Evolutionary conservation across 78 protist genomes (phyloP).

Genomic region (Dictyostelium brefeldianum): DNA sequence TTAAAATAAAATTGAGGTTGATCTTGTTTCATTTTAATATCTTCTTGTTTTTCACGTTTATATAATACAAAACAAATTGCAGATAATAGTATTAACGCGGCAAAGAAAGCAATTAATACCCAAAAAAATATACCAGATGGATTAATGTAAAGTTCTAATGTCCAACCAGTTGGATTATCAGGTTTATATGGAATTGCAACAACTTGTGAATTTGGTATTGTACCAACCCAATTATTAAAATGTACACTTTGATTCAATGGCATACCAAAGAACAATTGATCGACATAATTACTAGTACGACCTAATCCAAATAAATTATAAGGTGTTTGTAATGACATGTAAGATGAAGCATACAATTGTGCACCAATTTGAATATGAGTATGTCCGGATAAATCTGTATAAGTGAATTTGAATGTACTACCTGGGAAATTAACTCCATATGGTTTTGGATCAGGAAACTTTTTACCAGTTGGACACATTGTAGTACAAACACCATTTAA

Average conservation of each 20-base stretch:
- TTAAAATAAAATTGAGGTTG: slow-evolving; percentile 81
- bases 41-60: slow-evolving; percentile 82
- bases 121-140: slow-evolving; percentile 84
- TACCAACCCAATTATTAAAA: slow-evolving; percentile 81
- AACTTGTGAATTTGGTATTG: slow-evolving; percentile 83
- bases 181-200: slow-evolving; percentile 81
- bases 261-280: slow-evolving; percentile 74
- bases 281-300: slow-evolving; percentile 75
- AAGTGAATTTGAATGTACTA: slow-evolving; percentile 71
- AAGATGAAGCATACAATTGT: slow-evolving; percentile 61
- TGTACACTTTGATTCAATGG: slow-evolving; percentile 72
- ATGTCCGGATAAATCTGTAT: slow-evolving; percentile 65
- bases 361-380: slow-evolving; percentile 78
- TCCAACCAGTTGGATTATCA: slow-evolving; percentile 56
- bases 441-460: slow-evolving; percentile 78
- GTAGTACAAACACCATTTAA: slow-evolving; percentile 84
- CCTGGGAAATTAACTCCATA: slow-evolving; percentile 88
- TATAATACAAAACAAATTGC: slow-evolving; percentile 27
- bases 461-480: slow-evolving; percentile 73
- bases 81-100: slow-evolving; percentile 47
- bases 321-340: slow-evolving; percentile 78
- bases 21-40: slow-evolving; percentile 80
- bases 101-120: slow-evolving; percentile 79
- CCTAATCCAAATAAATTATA: slow-evolving; percentile 85
- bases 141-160: slow-evolving; percentile 76